Conservation (phyloP, 345 rosid species). For the Balakata baccata region DNA sequence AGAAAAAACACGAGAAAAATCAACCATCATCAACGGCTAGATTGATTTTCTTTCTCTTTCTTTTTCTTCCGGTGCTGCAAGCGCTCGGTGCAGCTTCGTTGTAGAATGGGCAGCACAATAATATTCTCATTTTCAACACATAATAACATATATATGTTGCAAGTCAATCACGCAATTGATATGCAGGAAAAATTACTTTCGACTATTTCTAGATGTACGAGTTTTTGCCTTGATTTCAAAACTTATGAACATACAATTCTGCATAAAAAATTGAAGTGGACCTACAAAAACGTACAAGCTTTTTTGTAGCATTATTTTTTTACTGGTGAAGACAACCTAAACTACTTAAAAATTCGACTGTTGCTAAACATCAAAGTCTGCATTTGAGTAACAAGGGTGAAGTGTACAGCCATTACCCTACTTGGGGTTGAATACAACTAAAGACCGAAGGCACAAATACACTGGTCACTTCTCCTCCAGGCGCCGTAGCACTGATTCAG, state of each 20-base stretch:
- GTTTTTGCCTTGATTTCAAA: background rate
- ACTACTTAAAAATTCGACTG: background rate
- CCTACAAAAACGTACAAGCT: background rate
- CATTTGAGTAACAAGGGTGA: background rate
- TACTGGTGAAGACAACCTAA: background rate
- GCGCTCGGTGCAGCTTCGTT: too few relatives aligned
- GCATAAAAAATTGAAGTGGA: background rate
- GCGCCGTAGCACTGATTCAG: slow-evolving; percentile 71
- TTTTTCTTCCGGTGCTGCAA: too few relatives aligned
- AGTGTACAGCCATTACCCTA: slow-evolving; percentile 2
- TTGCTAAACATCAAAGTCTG: background rate
- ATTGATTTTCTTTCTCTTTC: too few relatives aligned
- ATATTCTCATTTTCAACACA: too few relatives aligned
- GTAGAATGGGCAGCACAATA: too few relatives aligned
- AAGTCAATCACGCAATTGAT: background rate
- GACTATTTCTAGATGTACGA: background rate
- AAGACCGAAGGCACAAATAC: background rate
- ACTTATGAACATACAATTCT: background rate
- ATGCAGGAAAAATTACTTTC: background rate
- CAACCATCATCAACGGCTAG: too few relatives aligned
- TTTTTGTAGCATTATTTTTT: too few relatives aligned
- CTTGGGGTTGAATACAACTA: slow-evolving; percentile 13
- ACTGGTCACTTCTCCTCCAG: slow-evolving; percentile 63
- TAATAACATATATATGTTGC: background rate
- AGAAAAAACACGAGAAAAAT: too few relatives aligned